Percentiles rank a stretch among this genome's conserved stretches.
Evolutionary conservation across 495 filamentous ascomycete genomes (phyloP).

Genomic region (Podospora pseudoanserina): DNA sequence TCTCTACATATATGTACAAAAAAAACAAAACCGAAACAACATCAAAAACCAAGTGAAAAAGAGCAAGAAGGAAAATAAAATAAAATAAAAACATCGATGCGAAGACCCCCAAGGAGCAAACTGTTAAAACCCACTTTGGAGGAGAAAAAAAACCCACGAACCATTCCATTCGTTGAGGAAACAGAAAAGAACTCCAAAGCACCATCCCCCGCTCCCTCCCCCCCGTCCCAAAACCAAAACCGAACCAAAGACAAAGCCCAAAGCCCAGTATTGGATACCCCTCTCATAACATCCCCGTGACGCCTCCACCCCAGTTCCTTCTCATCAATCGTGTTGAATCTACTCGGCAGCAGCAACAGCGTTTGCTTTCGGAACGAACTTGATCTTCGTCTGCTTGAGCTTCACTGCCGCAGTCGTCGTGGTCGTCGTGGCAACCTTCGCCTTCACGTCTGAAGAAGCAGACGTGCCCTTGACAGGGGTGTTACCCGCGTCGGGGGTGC

Average conservation of each 20-base stretch:
- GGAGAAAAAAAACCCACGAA: background rate
- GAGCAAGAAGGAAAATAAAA: background rate
- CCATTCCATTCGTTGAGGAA: background rate
- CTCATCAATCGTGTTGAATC: background rate
- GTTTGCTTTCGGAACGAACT: background rate
- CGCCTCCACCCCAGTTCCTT: background rate
- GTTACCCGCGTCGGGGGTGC: background rate
- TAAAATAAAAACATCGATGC: background rate
- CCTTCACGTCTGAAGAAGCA: background rate
- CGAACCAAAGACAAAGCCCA: slow-evolving; percentile 2
- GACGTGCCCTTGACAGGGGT: background rate
- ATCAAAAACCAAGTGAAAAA: slow-evolving; percentile 1
- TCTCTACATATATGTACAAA: slow-evolving; percentile 4
- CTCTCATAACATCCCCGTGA: background rate
- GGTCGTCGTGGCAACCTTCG: background rate
- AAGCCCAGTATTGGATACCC: background rate
- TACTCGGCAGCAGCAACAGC: background rate
- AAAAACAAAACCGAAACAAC: background rate
- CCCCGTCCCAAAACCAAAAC: background rate
- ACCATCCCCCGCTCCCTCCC: background rate
- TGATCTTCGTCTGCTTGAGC: background rate
- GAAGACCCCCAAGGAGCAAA: background rate
- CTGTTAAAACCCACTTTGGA: background rate
- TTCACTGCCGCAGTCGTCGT: background rate
- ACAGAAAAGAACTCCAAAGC: background rate